phyloP scores from a whole-genome alignment of 345 rosid genomes.

The Leavenworthia alabamica region DNA sequence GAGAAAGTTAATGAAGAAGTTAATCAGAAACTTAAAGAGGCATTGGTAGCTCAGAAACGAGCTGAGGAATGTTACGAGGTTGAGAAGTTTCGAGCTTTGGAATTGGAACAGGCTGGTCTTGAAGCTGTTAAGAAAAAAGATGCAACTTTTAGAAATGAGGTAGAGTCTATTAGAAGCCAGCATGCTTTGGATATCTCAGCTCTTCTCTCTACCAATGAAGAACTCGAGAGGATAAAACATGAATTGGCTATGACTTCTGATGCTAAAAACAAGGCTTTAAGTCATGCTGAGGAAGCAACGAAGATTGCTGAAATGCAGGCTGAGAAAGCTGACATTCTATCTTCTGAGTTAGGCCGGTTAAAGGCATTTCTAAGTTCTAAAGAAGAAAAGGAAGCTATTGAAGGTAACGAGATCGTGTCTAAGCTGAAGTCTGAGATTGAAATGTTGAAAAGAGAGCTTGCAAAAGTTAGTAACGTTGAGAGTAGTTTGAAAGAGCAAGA shows the following conservation, averaged over 20 bases:
- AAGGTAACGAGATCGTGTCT: constrained; percentile 41
- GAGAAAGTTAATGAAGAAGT: constrained; percentile 59
- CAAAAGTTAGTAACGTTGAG: constrained; percentile 39
- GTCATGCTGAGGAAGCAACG: constrained; percentile 85
- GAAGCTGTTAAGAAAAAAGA: constrained; percentile 74
- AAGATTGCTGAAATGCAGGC: constrained; percentile 84
- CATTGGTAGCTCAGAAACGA: constrained; percentile 80
- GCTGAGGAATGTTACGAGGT: constrained; percentile 77
- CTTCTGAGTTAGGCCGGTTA: constrained; percentile 53
- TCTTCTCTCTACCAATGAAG: constrained; percentile 67
- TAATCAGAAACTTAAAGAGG: constrained; percentile 71
- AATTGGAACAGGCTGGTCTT: constrained; percentile 77
- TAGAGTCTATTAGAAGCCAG: constrained; percentile 66
- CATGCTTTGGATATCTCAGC: constrained; percentile 78
- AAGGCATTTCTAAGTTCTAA: constrained; percentile 65
- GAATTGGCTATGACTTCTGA: constrained; percentile 68
- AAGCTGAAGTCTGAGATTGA: constrained; percentile 48
- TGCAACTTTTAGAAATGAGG: constrained; percentile 62
- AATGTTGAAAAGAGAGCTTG: constrained; percentile 42
- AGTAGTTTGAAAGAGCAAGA: constrained; percentile 53
- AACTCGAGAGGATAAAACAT: constrained; percentile 59
- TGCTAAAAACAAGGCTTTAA: constrained; percentile 76
- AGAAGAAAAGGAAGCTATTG: constrained; percentile 45
- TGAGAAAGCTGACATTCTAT: constrained; percentile 70
- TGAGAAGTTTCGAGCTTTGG: constrained; percentile 81